Base-by-base conservation (phyloP, 1,284 basidiomycete species). In the Cutaneotrichosporon cyanovorans region DNA sequence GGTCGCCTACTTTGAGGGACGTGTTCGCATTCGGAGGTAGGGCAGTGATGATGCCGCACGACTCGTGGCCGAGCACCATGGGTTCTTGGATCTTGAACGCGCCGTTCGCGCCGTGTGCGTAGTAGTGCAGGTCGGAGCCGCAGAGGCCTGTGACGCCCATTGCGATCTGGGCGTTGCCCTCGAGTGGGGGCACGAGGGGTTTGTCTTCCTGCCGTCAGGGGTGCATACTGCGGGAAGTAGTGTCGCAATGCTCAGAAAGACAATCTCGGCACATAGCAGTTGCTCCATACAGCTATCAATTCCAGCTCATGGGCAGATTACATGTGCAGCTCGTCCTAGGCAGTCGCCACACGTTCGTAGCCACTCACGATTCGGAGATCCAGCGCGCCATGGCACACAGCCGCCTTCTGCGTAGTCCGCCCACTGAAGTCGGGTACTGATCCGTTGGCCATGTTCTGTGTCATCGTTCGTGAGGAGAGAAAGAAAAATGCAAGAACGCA, bases 111-210 rank as follows among this genome's bases (percentile, higher is more conserved):
- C 85, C 88, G 63, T 90, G 84, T 21, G 76, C 69, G 72, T 86
- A 93, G 74, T 93, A 93, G 73, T 95, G 89, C 15, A 91, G 84
- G 71, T 93, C 90, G 49, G 83, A 86, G 42, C 90, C 92, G 64
- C 92, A 97, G 42, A 96, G 80, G 42, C 91, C 92, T 11, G 91
- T 96, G 34, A 86, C 77, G 42, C 78, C 76, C 56, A 95, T 64
- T 35, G 63, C 61, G 43, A 73, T 63, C 53, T 70, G 69, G 10
- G 62, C 71, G 51, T 73, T 65, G 23, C 62, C 65, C 25, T 57
- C 55, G n/a, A 60, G 64, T 19, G 70, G 64, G 5, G 62, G 50
- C 5, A 46, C 38, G 41, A 72, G 62, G 5, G 63, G 53, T 10
- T 68, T 59, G 45, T 72, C 62, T 48, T 74, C 73, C 74, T 74